Conservation (phyloP, 164 flowering plant species). For the Dillenia suffruticosa region DNA sequence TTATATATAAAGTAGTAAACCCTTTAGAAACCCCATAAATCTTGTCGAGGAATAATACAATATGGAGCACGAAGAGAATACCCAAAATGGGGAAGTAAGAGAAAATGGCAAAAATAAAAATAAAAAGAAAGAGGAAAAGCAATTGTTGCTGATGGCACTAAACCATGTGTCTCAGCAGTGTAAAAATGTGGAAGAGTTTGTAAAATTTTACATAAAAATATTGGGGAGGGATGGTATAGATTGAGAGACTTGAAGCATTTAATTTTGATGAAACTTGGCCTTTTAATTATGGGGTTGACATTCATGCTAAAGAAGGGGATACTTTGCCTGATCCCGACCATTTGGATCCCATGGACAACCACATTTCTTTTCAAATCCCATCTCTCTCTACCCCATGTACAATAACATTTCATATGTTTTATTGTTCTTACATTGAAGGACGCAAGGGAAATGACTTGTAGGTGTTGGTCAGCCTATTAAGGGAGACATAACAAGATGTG, state of each 20-base stretch:
- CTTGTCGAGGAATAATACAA: no score
- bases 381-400: neutral
- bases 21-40: no score
- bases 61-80: neutral
- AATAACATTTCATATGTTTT: no score
- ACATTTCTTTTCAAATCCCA: constrained; percentile 39
- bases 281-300: constrained; percentile 66
- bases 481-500: no score
- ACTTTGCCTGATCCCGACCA: constrained; percentile 24
- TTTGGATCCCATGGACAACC: constrained; percentile 72
- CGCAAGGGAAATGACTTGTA: no score
- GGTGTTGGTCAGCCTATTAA: no score
- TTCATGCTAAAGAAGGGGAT: constrained; percentile 37
- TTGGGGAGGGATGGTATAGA: constrained; percentile 55
- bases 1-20: no score
- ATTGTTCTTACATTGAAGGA: no score
- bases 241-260: constrained; percentile 47
- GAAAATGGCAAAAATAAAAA: neutral
- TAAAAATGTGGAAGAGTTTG: constrained; percentile 41
- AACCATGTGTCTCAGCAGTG: constrained; percentile 74
- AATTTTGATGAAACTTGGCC: constrained; percentile 73
- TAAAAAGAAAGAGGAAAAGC: constrained; percentile 5
- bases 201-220: constrained; percentile 51
- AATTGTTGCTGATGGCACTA: constrained; percentile 42
- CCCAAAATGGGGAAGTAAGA: constrained; percentile 3